These are phyloP conservation scores for Heterobasidion parviporum DNA, from an alignment of 1,284 basidiomycete genomes.

Conservation along the genomic window DNA sequence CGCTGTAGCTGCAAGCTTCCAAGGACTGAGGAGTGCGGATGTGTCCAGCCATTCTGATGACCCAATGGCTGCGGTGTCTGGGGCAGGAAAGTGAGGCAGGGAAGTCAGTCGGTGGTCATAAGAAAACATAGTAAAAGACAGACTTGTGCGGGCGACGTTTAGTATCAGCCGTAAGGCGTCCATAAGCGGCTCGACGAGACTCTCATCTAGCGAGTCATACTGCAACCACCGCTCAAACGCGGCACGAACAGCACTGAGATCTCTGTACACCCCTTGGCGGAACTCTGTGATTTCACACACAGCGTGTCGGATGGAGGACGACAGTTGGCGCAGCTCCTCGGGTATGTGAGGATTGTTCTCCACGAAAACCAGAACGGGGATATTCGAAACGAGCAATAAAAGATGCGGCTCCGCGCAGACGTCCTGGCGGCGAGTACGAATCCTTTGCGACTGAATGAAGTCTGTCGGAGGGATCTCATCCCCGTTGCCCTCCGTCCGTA, in stretches of 20 bases:
- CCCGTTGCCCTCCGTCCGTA: constrained; percentile 40
- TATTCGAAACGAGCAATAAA: constrained; percentile 44
- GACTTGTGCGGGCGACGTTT: constrained; percentile 41
- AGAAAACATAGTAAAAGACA: constrained; percentile 17
- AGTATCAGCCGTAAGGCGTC: constrained; percentile 55
- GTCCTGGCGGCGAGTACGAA: constrained; percentile 56
- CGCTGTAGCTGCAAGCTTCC: constrained; percentile 73
- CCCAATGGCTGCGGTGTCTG: constrained; percentile 29
- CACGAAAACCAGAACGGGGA: constrained; percentile 60
- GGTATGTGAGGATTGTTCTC: constrained; percentile 52
- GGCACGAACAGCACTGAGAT: constrained; percentile 57
- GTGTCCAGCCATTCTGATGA: constrained; percentile 53
- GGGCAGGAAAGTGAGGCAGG: not conserved
- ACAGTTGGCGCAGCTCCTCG: constrained; percentile 36
- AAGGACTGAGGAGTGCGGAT: constrained; percentile 62
- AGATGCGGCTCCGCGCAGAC: constrained; percentile 63
- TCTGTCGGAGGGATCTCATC: constrained; percentile 37
- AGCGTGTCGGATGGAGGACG: constrained; percentile 40
- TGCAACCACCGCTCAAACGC: constrained; percentile 60
- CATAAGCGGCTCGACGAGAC: constrained; percentile 55
- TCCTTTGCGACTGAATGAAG: constrained; percentile 56
- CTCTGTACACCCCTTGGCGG: constrained; percentile 62
- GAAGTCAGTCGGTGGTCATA: not conserved
- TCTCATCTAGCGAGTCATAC: constrained; percentile 37
- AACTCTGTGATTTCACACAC: constrained; percentile 58